Percentiles rank a stretch among this genome's conserved stretches.
These are phyloP conservation scores for Phaeosphaeriaceae sp. DNA, from an alignment of 2,329 filamentous ascomycete species.

Conservation along the genomic window DNA sequence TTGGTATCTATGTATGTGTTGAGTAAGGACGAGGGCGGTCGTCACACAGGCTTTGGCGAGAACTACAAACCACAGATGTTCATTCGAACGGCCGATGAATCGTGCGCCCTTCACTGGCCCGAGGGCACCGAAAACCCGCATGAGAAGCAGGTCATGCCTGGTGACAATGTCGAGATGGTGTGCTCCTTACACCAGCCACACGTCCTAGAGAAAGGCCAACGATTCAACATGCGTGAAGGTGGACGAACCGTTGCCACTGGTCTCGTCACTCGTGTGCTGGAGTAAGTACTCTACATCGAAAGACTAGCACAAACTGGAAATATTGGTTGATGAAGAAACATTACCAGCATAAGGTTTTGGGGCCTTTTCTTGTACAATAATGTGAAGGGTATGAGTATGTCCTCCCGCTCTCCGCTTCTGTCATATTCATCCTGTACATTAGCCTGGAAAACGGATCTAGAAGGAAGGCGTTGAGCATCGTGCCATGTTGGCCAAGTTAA, in stretches of 20 bases:
- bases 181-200: slow-evolving; percentile 84
- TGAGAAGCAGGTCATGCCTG: slow-evolving; percentile 90
- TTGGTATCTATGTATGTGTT: slow-evolving; percentile 95
- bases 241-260: slow-evolving; percentile 64
- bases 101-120: slow-evolving; percentile 82
- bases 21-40: slow-evolving; percentile 96
- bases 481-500: slow-evolving; percentile 25
- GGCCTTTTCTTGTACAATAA: slow-evolving; percentile 31
- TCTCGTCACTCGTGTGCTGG: slow-evolving; percentile 47
- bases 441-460: slow-evolving; percentile 32
- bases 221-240: slow-evolving; percentile 98
- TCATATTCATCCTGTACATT: slow-evolving; percentile 30
- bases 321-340: slow-evolving; percentile 6
- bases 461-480: slow-evolving; percentile 27
- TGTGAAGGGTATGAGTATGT: slow-evolving; percentile 13
- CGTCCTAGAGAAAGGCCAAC: slow-evolving; percentile 88
- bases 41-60: slow-evolving; percentile 92
- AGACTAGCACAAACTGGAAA: neutral
- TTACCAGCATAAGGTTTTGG: slow-evolving; percentile 13
- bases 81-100: slow-evolving; percentile 84
- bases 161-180: slow-evolving; percentile 98
- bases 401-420: slow-evolving; percentile 34
- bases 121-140: slow-evolving; percentile 76
- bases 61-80: slow-evolving; percentile 98
- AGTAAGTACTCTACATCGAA: slow-evolving; percentile 23